These are phyloP conservation scores for Diacronema lutheri DNA, from an alignment of 78 protist genomes.

Conservation along the genomic window DNA sequence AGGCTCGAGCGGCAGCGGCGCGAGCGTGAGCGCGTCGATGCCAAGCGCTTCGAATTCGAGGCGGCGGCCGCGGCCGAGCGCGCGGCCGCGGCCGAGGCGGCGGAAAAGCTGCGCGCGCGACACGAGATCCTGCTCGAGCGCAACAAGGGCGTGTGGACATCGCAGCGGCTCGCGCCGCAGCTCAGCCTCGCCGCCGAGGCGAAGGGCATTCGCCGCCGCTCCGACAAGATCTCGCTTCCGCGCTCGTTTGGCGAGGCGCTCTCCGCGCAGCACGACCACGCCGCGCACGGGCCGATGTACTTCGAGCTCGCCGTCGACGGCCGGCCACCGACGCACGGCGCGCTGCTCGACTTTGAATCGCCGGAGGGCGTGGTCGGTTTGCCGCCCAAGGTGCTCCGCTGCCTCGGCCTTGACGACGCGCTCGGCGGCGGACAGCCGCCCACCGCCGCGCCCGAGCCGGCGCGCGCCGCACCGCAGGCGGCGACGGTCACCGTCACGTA, in stretches of 20 bases:
- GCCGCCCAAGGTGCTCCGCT: background rate
- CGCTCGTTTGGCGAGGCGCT: background rate
- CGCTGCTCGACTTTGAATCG: background rate
- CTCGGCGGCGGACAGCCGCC: too few relatives aligned
- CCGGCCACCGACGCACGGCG: background rate
- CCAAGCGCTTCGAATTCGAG: too few relatives aligned
- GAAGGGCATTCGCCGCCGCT: background rate
- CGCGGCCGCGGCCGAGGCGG: too few relatives aligned
- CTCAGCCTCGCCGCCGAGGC: background rate
- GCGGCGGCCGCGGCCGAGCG: too few relatives aligned
- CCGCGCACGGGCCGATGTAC: background rate
- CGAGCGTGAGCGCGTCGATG: too few relatives aligned
- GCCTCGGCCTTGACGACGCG: background rate
- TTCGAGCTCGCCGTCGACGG: background rate
- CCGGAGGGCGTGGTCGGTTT: background rate
- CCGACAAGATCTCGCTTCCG: background rate
- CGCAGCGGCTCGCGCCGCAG: background rate
- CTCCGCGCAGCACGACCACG: background rate
- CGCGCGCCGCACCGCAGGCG: too few relatives aligned
- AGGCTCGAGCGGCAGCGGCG: too few relatives aligned
- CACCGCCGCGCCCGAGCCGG: too few relatives aligned
- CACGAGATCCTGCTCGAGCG: background rate
- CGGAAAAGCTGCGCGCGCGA: too few relatives aligned
- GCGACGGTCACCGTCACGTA: background rate
- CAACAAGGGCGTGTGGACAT: background rate